Base-by-base conservation (phyloP, 2,329 filamentous ascomycete genomes). In the Aspergillus luchuensis region DNA sequence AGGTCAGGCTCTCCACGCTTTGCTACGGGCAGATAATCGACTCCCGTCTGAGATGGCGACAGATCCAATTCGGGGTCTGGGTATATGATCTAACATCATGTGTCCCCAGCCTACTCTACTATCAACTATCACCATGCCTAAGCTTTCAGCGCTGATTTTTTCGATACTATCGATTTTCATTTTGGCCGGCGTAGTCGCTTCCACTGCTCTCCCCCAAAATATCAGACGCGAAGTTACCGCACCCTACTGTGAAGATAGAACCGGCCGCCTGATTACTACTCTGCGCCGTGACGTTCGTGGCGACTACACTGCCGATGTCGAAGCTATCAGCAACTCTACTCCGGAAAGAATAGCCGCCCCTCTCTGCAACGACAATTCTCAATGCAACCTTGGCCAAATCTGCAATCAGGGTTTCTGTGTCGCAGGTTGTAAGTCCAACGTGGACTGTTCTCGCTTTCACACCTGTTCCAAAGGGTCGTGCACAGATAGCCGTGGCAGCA, bases 391-490 rank as follows among this genome's bases (percentile, higher is more conserved):
- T 11, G 60, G 60, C 2, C 25, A 59, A 19, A 25, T 56, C 11
- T 62, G 60, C 57, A 28, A 45, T 23, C 17, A 4, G 8, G 47
- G 57, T 10, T 17, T 19, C 17, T 62, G 60, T 48, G 39, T 23
- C 15, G 17, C 38, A 25, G 57, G 60, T 21, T 62, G 60, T 39
- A 41, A 19, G 7, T 10, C 17, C 50, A 45, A 56, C 15, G 17
- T 15, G 13, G 57, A 62, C 45, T 62, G 60, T 30, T 50, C 38
- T 39, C 57, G 48, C n/a, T 48, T 48, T 8, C 59, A 61, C 6
- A 49, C 43, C 21, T 61, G 59, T 33, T 10, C 13, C 4, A 55
- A 54, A 28, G 33, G 21, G 2, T 36, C 25, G 25, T 61, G 59
- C 28, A 25, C 11, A n/a, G 30, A 38, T 25, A 33, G 39, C 21